Percentiles rank a stretch among this genome's conserved stretches.
Evolutionary conservation across 2,329 filamentous ascomycete species (phyloP).

Genomic region (Diaporthe ilicicola): DNA sequence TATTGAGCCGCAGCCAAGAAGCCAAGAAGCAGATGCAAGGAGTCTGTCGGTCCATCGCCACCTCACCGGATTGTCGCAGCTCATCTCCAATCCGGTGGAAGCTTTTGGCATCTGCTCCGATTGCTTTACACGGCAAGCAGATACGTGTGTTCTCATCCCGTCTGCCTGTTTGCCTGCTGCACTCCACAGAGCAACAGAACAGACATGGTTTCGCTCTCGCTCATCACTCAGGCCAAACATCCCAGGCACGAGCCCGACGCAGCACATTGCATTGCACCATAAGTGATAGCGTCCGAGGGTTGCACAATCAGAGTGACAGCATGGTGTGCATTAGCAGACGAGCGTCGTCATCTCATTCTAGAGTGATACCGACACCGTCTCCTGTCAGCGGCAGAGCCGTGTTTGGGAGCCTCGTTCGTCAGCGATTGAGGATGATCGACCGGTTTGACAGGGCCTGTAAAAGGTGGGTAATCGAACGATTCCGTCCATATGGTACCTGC

Average conservation of each 20-base stretch:
- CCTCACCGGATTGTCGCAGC: slow-evolving; percentile 4
- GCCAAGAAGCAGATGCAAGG: slow-evolving; percentile 12
- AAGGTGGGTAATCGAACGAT: slow-evolving; percentile 48
- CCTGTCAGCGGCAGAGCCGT: slow-evolving; percentile 21
- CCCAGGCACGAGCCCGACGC: background rate
- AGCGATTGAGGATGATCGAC: slow-evolving; percentile 39
- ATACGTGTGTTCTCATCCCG: background rate
- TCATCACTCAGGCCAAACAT: background rate
- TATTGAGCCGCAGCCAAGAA: slow-evolving; percentile 18
- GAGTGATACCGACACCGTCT: slow-evolving; percentile 22
- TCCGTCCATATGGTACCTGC: slow-evolving; percentile 31
- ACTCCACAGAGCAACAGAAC: background rate
- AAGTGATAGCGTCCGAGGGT: slow-evolving; percentile 5
- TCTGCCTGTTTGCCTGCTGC: background rate
- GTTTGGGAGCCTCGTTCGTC: slow-evolving; percentile 21
- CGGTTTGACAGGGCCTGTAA: slow-evolving; percentile 33
- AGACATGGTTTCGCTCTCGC: slow-evolving; percentile 7
- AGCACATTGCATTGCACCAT: slow-evolving; percentile 3
- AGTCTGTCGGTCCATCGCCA: background rate
- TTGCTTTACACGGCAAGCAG: background rate
- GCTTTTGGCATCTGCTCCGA: slow-evolving; percentile 4
- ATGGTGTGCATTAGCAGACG: background rate
- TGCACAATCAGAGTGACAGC: background rate
- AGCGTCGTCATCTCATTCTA: slow-evolving; percentile 17
- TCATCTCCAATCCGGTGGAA: background rate